phyloP scores from a whole-genome alignment of 2,329 filamentous ascomycete genomes.

The Aspergillaceae sp. region DNA sequence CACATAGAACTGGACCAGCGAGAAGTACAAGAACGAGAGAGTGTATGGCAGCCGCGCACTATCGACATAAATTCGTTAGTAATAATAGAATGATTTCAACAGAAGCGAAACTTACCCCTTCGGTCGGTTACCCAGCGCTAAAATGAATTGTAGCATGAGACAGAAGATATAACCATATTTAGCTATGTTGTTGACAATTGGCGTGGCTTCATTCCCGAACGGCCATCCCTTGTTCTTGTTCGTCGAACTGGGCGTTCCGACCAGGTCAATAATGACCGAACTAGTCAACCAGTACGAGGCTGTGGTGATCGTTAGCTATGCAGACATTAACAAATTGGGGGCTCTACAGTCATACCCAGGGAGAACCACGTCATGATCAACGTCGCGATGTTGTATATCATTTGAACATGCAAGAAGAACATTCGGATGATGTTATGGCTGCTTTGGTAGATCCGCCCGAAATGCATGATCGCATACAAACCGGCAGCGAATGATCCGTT shows the following conservation, averaged over 20 bases:
- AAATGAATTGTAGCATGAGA: slow-evolving; percentile 84
- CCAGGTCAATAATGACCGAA: slow-evolving; percentile 91
- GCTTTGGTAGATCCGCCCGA: slow-evolving; percentile 93
- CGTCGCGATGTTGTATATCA: slow-evolving; percentile 83
- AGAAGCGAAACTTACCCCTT: slow-evolving; percentile 55
- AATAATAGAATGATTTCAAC: background rate
- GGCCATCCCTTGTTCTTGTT: slow-evolving; percentile 63
- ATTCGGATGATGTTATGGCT: slow-evolving; percentile 94
- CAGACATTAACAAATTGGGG: background rate
- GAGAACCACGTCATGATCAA: slow-evolving; percentile 85
- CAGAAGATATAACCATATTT: slow-evolving; percentile 88
- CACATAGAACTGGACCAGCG: slow-evolving; percentile 77
- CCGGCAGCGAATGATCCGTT: slow-evolving; percentile 97
- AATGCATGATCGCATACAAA: slow-evolving; percentile 95
- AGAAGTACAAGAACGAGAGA: slow-evolving; percentile 77
- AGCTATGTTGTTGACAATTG: slow-evolving; percentile 79
- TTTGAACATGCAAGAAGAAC: slow-evolving; percentile 94
- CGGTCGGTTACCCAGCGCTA: slow-evolving; percentile 87
- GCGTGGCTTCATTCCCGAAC: slow-evolving; percentile 75
- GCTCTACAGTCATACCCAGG: slow-evolving; percentile 38
- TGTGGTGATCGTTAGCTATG: slow-evolving; percentile 33
- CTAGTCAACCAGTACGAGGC: slow-evolving; percentile 94
- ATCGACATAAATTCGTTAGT: background rate
- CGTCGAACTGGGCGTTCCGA: slow-evolving; percentile 57
- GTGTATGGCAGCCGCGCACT: slow-evolving; percentile 73